Evolutionary conservation across 805 yeast genomes (phyloP).

Genomic region (Wickerhamomyces strasburgensis): DNA sequence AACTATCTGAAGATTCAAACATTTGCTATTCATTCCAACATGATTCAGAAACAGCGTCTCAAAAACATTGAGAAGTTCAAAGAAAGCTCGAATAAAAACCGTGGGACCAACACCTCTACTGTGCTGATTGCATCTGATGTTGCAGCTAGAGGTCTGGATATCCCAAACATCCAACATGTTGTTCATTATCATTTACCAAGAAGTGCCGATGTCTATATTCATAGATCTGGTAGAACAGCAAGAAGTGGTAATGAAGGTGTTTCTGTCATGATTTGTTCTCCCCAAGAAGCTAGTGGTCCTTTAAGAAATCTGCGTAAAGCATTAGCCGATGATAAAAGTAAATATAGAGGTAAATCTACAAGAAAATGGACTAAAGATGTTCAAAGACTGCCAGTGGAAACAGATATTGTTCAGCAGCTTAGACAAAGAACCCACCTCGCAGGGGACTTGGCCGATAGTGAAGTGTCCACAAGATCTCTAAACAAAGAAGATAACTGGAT

Average conservation of each 20-base stretch:
- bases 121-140: constrained; percentile 93
- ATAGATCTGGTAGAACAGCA: constrained; percentile 98
- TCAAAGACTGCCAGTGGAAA: constrained; percentile 70
- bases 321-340: constrained; percentile 34
- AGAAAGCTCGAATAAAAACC: constrained; percentile 37
- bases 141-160: constrained; percentile 97
- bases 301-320: constrained; percentile 65
- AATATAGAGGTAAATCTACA: constrained; percentile 29
- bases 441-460: constrained; percentile 69
- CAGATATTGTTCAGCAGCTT: constrained; percentile 64
- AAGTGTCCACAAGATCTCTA: constrained; percentile 51
- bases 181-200: constrained; percentile 95
- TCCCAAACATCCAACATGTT: constrained; percentile 85
- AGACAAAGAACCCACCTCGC: constrained; percentile 67
- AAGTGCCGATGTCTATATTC: constrained; percentile 90
- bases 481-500: constrained; percentile 77
- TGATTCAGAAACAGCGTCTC: constrained; percentile 92
- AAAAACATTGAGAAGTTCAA: constrained; percentile 79
- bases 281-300: constrained; percentile 90
- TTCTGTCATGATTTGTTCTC: constrained; percentile 88
- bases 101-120: constrained; percentile 43
- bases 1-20: constrained; percentile 62
- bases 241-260: constrained; percentile 93
- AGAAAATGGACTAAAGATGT: constrained; percentile 50
- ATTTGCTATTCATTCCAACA: constrained; percentile 83